Conservation (phyloP, 768 basidiomycete species). For the Chiua virens region DNA sequence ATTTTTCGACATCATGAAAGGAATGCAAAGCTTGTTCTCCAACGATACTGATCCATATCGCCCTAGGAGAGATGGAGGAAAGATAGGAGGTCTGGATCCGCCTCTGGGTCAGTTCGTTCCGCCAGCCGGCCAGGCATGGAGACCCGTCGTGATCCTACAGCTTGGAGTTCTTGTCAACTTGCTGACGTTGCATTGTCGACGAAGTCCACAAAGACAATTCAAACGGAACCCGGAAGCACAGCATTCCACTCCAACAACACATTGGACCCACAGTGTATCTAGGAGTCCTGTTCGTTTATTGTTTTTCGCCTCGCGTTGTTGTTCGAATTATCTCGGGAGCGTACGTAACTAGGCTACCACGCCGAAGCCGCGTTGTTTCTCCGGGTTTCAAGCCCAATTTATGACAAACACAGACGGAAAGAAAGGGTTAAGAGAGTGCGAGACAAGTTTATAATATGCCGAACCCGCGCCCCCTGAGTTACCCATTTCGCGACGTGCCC, state of each 20-base stretch:
- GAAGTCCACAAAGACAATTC: slow-evolving; percentile 3
- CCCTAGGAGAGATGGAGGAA: not conserved
- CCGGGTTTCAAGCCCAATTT: not conserved
- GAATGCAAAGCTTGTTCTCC: not conserved
- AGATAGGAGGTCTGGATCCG: slow-evolving; percentile 5
- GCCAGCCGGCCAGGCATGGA: slow-evolving; percentile 11
- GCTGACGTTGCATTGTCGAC: slow-evolving; percentile 6
- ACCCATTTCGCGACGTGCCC: slow-evolving; percentile 4
- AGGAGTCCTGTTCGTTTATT: slow-evolving; percentile 11
- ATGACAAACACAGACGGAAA: not conserved
- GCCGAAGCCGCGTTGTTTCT: slow-evolving; percentile 21
- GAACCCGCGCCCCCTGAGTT: slow-evolving; percentile 17
- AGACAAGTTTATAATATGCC: slow-evolving; percentile 8
- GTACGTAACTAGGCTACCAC: slow-evolving; percentile 31
- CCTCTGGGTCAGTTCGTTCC: slow-evolving; percentile 18
- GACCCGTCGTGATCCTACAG: slow-evolving; percentile 25
- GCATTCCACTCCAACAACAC: not conserved
- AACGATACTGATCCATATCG: too few relatives aligned
- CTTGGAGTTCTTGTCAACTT: slow-evolving; percentile 1
- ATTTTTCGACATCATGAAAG: not conserved
- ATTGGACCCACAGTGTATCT: slow-evolving; percentile 17
- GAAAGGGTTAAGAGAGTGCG: too few relatives aligned
- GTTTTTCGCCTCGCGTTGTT: slow-evolving; percentile 2
- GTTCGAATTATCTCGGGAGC: slow-evolving; percentile 5
- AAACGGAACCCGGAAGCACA: not conserved